phyloP scores from a whole-genome alignment of 2,329 filamentous ascomycete species.

The Fusarium sp. region DNA sequence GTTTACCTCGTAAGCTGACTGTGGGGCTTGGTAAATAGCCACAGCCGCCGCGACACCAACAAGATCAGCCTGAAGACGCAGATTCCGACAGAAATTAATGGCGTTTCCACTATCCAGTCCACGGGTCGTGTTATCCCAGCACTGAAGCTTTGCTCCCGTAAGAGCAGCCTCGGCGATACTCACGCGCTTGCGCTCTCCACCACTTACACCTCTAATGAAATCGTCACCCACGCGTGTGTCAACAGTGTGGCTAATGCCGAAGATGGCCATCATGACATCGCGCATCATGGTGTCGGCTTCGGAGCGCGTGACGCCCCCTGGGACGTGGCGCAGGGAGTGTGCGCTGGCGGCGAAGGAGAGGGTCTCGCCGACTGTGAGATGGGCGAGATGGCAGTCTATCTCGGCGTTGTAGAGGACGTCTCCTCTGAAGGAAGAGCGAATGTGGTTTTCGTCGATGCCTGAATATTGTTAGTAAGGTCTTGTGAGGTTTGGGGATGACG shows the following conservation, averaged over 20 bases:
- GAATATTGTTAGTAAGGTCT: not conserved
- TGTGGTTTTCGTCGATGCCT: constrained; percentile 52
- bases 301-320: constrained; percentile 22
- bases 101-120: constrained; percentile 51
- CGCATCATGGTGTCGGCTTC: constrained; percentile 47
- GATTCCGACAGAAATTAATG: constrained; percentile 47
- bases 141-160: constrained; percentile 47
- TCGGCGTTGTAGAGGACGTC: constrained; percentile 76
- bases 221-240: constrained; percentile 80
- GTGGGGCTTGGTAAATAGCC: constrained; percentile 72
- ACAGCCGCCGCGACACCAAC: constrained; percentile 48
- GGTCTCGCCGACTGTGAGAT: constrained; percentile 75
- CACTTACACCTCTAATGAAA: constrained; percentile 77
- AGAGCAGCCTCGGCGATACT: constrained; percentile 77
- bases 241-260: constrained; percentile 80
- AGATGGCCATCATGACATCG: constrained; percentile 78
- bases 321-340: constrained; percentile 70
- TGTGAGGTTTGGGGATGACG: accelerated
- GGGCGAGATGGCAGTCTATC: constrained; percentile 73
- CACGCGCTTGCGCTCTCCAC: constrained; percentile 83
- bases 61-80: constrained; percentile 49
- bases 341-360: constrained; percentile 73
- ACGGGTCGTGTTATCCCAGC: constrained; percentile 52
- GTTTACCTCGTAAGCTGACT: constrained; percentile 66
- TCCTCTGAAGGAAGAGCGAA: constrained; percentile 62